phyloP scores from a whole-genome alignment of 768 basidiomycete species.

The Lactarius hatsudake region DNA sequence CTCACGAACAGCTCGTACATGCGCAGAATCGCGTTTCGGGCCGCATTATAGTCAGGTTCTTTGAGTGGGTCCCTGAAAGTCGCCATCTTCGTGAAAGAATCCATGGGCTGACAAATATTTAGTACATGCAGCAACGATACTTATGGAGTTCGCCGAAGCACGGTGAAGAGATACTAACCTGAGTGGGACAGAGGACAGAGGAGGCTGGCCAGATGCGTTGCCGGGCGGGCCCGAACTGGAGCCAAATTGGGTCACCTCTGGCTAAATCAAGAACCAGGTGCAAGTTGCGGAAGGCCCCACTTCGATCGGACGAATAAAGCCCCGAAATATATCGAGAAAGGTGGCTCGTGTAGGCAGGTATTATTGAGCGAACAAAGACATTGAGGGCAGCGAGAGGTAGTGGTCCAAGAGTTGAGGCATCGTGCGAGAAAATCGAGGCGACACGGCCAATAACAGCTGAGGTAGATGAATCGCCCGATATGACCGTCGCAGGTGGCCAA shows the following conservation, averaged over 20 bases:
- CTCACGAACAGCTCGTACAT: slow-evolving; percentile 25
- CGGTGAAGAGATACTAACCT: slow-evolving; percentile 28
- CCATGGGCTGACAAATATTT: slow-evolving; percentile 26
- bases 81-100: slow-evolving; percentile 24
- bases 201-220: slow-evolving; percentile 13
- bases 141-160: neutral
- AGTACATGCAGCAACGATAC: slow-evolving; percentile 15
- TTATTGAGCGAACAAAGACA: slow-evolving; percentile 17
- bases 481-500: slow-evolving; percentile 14
- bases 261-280: slow-evolving; percentile 16
- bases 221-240: slow-evolving; percentile 9
- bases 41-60: slow-evolving; percentile 5
- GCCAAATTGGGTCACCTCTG: slow-evolving; percentile 7
- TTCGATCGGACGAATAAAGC: slow-evolving; percentile 14
- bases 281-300: slow-evolving; percentile 13
- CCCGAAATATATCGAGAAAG: slow-evolving; percentile 18
- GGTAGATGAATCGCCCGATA: slow-evolving; percentile 5
- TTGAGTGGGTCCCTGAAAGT: neutral
- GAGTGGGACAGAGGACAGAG: slow-evolving; percentile 3
- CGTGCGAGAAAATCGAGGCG: slow-evolving; percentile 13
- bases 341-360: slow-evolving; percentile 19
- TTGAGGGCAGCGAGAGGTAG: slow-evolving; percentile 1
- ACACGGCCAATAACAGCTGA: slow-evolving; percentile 12
- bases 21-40: slow-evolving; percentile 12
- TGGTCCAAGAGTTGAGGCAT: neutral